Evolutionary conservation across 768 basidiomycete genomes (phyloP).

Genomic region (Melanogaster broomeanus): DNA sequence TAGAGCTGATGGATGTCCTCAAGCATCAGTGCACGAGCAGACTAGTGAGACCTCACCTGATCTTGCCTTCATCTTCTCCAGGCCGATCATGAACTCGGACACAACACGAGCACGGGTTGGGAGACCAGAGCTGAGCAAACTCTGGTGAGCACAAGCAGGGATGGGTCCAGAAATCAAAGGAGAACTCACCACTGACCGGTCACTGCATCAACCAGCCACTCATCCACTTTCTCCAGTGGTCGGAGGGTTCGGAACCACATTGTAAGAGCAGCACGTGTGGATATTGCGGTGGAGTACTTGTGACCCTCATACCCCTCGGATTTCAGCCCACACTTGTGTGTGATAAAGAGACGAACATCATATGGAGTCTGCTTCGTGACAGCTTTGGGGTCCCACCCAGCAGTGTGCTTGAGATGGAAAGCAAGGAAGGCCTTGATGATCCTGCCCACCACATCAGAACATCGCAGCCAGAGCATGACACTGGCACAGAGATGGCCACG

Average conservation of each 20-base stretch:
- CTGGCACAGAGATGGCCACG: too few species aligned
- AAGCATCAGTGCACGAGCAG: slow-evolving; percentile 14
- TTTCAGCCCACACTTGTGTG: slow-evolving; percentile 2
- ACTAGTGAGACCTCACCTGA: slow-evolving; percentile 20
- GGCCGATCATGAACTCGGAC: slow-evolving; percentile 23
- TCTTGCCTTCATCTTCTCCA: slow-evolving; percentile 22
- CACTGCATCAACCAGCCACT: too few species aligned
- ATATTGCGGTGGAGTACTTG: slow-evolving; percentile 16
- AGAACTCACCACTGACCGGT: too few species aligned
- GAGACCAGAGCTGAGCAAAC: slow-evolving; percentile 12
- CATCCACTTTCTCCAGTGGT: too few species aligned
- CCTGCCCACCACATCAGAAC: too few species aligned
- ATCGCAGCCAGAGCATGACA: too few species aligned
- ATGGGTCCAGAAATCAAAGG: too few species aligned
- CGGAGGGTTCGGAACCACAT: slow-evolving; percentile 15
- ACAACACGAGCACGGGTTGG: slow-evolving; percentile 16
- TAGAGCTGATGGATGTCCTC: slow-evolving; percentile 20
- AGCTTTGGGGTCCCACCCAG: too few species aligned
- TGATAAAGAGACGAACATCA: slow-evolving; percentile 1
- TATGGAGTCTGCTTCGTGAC: neutral
- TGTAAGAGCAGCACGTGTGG: slow-evolving; percentile 15
- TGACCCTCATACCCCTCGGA: neutral
- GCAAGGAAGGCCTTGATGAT: too few species aligned
- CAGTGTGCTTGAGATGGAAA: too few species aligned
- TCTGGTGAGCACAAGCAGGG: too few species aligned